phyloP scores from a whole-genome alignment of 202 grass and related monocot genomes.

The Zoysia matrella region DNA sequence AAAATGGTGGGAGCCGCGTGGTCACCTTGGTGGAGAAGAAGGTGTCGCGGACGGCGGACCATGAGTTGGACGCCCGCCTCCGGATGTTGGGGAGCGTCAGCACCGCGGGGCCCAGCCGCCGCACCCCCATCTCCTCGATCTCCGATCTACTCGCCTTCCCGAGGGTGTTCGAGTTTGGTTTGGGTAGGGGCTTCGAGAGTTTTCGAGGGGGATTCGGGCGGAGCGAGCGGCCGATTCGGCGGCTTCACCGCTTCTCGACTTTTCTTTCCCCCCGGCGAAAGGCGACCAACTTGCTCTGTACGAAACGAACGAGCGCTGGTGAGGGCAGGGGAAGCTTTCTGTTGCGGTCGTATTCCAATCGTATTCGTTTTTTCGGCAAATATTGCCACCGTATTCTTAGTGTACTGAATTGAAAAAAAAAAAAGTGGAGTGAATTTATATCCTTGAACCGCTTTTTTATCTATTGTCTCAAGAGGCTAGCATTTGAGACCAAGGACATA shows the following conservation, averaged over 20 bases:
- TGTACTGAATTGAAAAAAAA: no score
- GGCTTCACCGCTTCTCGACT: background rate
- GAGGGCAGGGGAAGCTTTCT: no score
- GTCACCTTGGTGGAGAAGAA: constrained; percentile 88
- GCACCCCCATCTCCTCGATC: constrained; percentile 53
- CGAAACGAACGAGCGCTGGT: background rate
- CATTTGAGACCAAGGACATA: no score
- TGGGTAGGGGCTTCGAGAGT: background rate
- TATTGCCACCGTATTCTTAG: no score
- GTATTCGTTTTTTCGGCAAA: no score
- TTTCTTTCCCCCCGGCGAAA: constrained; percentile 4
- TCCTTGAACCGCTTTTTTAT: no score
- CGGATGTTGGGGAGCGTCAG: constrained; percentile 56
- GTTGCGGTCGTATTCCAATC: no score
- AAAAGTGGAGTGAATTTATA: no score
- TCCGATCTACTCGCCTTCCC: constrained; percentile 4
- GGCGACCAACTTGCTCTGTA: constrained; percentile 24
- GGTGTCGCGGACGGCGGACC: constrained; percentile 71
- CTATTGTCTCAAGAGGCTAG: no score
- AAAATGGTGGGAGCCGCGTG: background rate
- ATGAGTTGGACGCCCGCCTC: constrained; percentile 65
- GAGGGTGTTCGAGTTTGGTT: background rate
- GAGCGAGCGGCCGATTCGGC: background rate
- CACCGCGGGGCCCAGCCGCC: constrained; percentile 55
- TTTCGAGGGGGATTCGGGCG: background rate